Base-by-base conservation (phyloP, 164 flowering plant species). In the Kalanchoe fedtschenkoi region DNA sequence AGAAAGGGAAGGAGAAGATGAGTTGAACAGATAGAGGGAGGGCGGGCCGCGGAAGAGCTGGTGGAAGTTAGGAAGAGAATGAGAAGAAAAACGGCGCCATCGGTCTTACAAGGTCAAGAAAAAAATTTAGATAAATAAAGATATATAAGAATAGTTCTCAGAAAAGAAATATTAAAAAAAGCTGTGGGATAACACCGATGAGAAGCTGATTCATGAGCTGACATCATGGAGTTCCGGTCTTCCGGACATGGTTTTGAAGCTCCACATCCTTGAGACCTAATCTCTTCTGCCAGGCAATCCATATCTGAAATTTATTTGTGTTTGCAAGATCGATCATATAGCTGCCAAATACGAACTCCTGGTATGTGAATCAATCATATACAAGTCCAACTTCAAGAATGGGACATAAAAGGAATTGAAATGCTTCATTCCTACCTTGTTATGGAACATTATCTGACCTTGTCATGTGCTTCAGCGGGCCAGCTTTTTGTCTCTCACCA, bases 101-200 rank as follows among this genome's bases (percentile, higher is more conserved):
- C 76, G 90, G 91, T 84, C 96, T 89, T 89, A 89, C 93, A 83
- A 88, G 92, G 88, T 83, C 96, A 86, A 89, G 90, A 86, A 86
- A 83, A 83, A 87, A 90, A 76, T 89, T 89, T 84, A 86, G 91
- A 89, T 85, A 91, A 84, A 86, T 87, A 86, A 86, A 64, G 21
- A 54, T 34, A 56, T 34, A 66, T 26, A 1, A 24, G 24, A 29
- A 26, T 24, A 16, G 39, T 17, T 8, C 17, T 63, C 4, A 32
- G 34, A 41, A n/a, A 35, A 6, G 54, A 24, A 37, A 15, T 14
- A 24, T 29, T 17, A 47, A 46, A 15, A 65, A 69, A 89, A 86
- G 93, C 91, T 89, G 69, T 73, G 83, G 83, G 96, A 87, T 87
- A 89, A 81, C 81, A 67, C 88, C 96, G 1, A 29, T 26, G 32